Base-by-base conservation (phyloP, 2,329 filamentous ascomycete species). In the Trichoderma afroharzianum region DNA sequence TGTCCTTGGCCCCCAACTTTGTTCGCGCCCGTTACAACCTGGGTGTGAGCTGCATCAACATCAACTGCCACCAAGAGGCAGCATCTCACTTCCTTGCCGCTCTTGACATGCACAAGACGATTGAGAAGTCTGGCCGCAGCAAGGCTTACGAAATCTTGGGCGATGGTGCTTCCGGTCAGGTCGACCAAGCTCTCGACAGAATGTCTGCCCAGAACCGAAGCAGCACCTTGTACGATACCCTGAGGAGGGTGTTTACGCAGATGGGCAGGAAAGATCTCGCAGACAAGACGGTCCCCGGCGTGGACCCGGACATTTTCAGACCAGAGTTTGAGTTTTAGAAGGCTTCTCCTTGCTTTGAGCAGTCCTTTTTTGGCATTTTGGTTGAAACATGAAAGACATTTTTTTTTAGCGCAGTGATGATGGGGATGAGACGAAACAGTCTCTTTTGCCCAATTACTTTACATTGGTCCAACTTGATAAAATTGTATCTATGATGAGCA, bases 1-100 rank as follows among this genome's bases (percentile, higher is more conserved):
- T 99, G 9, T 92, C 91, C 57, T 88, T 98, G 73, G 92, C 95
- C 71, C 93, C 95, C 69, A 99, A 99, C 84, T 99, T 99, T 79
- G 97, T 99, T 21, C 93, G 96, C 72, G 96, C 96, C 3, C 89
- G 96, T 58, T 99, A 99, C 85, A 99, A 99, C 82, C 89, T 99
- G 1, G 96, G 96, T 59, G 96, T 98, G 11, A 93, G 90, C 72
- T 98, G 96, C 82, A 98, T 99, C 81, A 98, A 98, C 82, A 97
- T 98, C 76, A 95, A 95, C 69, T 98, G 95, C 82, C 95, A 94
- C 80, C 92, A 93, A 18, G 93, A 98, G 83, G 96, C 96, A 0
- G 96, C 96, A 2, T 92, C 94, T 73, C 96, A 99, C 82, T 88
- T 99, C 71, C 88, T 99, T 15, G 93, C 95, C 3, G 95, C 96